phyloP scores from a whole-genome alignment of 495 filamentous ascomycete genomes.

The Annulohypoxylon stygium region DNA sequence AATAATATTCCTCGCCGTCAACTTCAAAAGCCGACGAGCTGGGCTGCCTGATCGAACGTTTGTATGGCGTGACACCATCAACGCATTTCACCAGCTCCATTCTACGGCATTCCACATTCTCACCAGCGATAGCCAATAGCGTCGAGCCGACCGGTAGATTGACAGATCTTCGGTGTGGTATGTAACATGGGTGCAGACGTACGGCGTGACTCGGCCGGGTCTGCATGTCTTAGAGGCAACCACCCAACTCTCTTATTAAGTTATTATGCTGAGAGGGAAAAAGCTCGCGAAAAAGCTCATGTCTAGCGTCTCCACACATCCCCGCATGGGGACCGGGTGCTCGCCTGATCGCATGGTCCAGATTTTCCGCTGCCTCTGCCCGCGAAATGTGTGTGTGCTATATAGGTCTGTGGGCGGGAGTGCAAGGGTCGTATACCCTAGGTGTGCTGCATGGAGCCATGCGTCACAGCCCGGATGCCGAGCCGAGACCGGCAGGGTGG shows the following conservation, averaged over 20 bases:
- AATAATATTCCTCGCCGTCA: neutral
- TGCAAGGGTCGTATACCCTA: constrained; percentile 37
- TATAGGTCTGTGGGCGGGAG: constrained; percentile 11
- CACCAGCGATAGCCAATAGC: constrained; percentile 2
- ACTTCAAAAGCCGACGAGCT: constrained; percentile 9
- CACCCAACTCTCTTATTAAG: neutral
- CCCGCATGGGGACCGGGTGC: constrained; percentile 37
- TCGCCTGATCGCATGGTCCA: constrained; percentile 40
- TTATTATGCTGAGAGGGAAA: neutral
- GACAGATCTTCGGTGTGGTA: constrained; percentile 41
- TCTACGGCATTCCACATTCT: constrained; percentile 19
- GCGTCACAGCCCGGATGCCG: constrained; percentile 45
- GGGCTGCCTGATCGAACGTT: neutral
- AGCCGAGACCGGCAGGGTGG: constrained; percentile 34
- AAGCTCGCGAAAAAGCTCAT: neutral
- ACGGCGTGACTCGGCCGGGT: constrained; percentile 43
- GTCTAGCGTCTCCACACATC: constrained; percentile 27
- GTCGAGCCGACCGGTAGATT: constrained; percentile 18
- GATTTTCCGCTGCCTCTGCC: constrained; percentile 22
- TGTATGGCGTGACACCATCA: constrained; percentile 9
- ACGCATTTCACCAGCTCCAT: neutral
- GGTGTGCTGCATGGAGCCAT: constrained; percentile 44
- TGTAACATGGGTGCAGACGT: constrained; percentile 28
- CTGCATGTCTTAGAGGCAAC: constrained; percentile 33
- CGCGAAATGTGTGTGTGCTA: constrained; percentile 14